phyloP scores from a whole-genome alignment of 1,139 yeast species.

The Casaregolazyma lundiana region DNA sequence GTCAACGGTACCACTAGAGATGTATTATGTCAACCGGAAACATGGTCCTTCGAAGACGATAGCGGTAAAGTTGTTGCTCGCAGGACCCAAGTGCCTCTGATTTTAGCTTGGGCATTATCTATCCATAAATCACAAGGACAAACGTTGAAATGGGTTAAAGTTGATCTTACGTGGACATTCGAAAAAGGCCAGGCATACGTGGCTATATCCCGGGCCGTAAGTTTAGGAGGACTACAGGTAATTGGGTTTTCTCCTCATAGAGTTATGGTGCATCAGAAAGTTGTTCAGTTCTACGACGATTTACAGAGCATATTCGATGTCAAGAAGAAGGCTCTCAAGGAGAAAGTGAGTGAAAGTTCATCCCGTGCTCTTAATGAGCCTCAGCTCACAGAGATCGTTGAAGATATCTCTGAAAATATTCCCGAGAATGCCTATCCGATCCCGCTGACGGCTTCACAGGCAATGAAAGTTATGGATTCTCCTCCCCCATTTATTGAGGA shows the following conservation, averaged over 20 bases:
- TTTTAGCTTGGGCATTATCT: constrained; percentile 91
- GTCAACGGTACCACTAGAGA: constrained; percentile 71
- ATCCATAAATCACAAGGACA: constrained; percentile 98
- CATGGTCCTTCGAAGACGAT: constrained; percentile 64
- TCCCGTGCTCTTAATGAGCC: no score
- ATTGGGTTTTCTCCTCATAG: constrained; percentile 59
- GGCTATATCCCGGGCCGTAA: constrained; percentile 81
- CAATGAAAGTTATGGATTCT: neutral
- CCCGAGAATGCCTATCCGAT: neutral
- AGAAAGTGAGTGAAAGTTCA: no score
- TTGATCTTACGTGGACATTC: constrained; percentile 70
- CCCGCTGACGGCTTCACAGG: neutral
- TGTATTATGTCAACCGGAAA: constrained; percentile 67
- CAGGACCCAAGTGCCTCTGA: constrained; percentile 64
- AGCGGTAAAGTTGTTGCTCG: constrained; percentile 48
- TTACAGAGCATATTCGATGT: constrained; percentile 25
- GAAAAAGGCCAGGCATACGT: constrained; percentile 96
- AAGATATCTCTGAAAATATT: no score
- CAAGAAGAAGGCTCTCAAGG: constrained; percentile 1
- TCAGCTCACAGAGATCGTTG: no score
- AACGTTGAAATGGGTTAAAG: constrained; percentile 75
- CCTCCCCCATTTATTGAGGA: constrained; percentile 4
- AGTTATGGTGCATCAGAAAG: constrained; percentile 65
- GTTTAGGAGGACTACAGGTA: constrained; percentile 74
- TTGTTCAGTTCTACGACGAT: constrained; percentile 57